Conservation (phyloP, 139 green algal genomes). For the Pseudopediastrum boryanum region DNA sequence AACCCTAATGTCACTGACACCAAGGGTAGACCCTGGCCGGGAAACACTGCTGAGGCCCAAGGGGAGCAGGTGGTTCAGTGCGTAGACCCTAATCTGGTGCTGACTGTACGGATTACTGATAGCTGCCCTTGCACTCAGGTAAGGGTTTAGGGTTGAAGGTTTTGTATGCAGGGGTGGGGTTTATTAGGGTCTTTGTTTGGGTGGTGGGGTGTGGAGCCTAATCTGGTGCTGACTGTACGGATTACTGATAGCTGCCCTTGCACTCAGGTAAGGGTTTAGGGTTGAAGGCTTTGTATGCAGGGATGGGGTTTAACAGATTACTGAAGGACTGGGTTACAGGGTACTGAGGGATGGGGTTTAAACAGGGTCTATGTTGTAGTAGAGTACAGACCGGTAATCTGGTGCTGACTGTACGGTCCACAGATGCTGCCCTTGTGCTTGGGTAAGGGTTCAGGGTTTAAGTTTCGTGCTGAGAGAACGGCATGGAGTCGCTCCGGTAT, state of each 20-base stretch:
- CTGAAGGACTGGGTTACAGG: background rate
- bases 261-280: slow-evolving; percentile 35
- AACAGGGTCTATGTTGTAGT: background rate
- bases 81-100: slow-evolving; percentile 15
- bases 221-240: slow-evolving; percentile 36
- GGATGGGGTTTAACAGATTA: background rate
- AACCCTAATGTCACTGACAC: slow-evolving; percentile 39
- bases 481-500: too few relatives aligned
- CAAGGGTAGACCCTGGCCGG: slow-evolving; percentile 41
- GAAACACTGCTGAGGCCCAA: slow-evolving; percentile 42
- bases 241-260: slow-evolving; percentile 62
- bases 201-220: slow-evolving; percentile 33
- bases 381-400: background rate
- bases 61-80: slow-evolving; percentile 37
- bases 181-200: too few relatives aligned
- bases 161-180: background rate
- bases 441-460: too few relatives aligned
- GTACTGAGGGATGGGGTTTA: slow-evolving; percentile 34
- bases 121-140: slow-evolving; percentile 50
- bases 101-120: slow-evolving; percentile 55
- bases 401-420: slow-evolving; percentile 44
- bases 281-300: slow-evolving; percentile 34
- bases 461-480: too few relatives aligned
- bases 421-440: slow-evolving; percentile 55
- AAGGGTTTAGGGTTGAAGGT: too few relatives aligned